These are phyloP conservation scores for Dactylis glomerata DNA, from an alignment of 176 grass and related monocot species.

Conservation along the genomic window DNA sequence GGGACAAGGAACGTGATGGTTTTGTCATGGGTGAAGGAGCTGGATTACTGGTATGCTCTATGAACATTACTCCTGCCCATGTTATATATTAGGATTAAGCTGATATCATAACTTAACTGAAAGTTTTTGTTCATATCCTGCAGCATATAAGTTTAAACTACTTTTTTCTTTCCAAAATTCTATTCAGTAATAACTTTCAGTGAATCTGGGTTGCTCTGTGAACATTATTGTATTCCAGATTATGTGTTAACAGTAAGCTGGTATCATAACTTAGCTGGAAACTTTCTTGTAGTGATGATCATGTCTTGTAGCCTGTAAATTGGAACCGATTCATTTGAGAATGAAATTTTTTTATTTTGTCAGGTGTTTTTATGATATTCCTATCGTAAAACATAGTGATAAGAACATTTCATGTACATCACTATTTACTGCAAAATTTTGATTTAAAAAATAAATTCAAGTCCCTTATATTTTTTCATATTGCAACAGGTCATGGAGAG, in stretches of 20 bases:
- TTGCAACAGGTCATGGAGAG: constrained; percentile 91
- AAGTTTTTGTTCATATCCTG: not conserved
- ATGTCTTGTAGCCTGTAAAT: not conserved
- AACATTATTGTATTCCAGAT: not conserved
- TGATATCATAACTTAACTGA: not conserved
- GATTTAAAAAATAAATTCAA: not conserved
- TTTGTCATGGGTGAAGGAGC: constrained; percentile 99
- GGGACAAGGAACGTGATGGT: constrained; percentile 94
- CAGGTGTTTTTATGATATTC: not conserved
- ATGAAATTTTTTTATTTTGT: not conserved
- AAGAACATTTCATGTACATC: not conserved
- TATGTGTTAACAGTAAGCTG: not conserved
- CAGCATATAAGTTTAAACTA: not conserved
- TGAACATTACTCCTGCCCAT: constrained; percentile 5
- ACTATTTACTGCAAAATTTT: not conserved
- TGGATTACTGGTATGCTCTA: constrained; percentile 72
- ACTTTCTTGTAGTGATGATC: not conserved
- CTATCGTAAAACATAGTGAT: not conserved
- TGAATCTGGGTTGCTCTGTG: not conserved
- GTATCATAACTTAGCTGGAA: not conserved
- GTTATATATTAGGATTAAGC: constrained; percentile 13
- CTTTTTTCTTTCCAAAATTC: not conserved
- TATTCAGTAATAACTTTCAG: not conserved
- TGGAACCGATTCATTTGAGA: not conserved
- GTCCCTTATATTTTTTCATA: not conserved